A percentile compares a stretch with the other conserved stretches of the same genome.
Evolutionary conservation across 352 stramenopile genomes (phyloP).

Genomic region (Globisporangium iwayamae): DNA sequence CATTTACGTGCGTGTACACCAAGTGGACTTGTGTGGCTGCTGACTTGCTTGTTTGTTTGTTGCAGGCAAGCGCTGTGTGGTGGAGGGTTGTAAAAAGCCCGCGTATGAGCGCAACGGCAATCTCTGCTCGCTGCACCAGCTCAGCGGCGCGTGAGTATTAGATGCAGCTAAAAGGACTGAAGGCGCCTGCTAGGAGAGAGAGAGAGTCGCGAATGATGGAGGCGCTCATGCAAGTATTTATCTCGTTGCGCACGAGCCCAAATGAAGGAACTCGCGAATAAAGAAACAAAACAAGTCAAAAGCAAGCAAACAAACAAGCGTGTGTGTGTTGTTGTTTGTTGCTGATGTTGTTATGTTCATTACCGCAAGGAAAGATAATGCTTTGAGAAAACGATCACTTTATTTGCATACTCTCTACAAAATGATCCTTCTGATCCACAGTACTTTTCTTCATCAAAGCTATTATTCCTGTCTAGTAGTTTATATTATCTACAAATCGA

Average conservation of each 20-base stretch:
- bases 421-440: neutral
- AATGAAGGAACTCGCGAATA: neutral
- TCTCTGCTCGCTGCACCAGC: conserved; percentile 34
- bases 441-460: neutral
- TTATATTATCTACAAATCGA: neutral
- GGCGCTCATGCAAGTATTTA: conserved; percentile 1
- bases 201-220: neutral
- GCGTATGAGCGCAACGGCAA: conserved; percentile 50
- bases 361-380: neutral
- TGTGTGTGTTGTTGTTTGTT: neutral
- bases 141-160: conserved; percentile 1
- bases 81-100: conserved; percentile 43
- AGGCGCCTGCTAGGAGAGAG: neutral
- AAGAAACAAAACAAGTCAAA: neutral
- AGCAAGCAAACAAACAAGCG: neutral
- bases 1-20: neutral
- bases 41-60: neutral
- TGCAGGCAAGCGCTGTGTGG: conserved; percentile 45
- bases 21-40: neutral
- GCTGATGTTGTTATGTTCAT: no score
- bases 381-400: neutral
- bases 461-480: neutral
- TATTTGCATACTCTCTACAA: neutral
- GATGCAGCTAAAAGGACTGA: neutral
- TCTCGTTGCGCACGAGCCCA: neutral